Conservation (phyloP, 1,284 basidiomycete species). For the Papiliotrema fonsecae region DNA sequence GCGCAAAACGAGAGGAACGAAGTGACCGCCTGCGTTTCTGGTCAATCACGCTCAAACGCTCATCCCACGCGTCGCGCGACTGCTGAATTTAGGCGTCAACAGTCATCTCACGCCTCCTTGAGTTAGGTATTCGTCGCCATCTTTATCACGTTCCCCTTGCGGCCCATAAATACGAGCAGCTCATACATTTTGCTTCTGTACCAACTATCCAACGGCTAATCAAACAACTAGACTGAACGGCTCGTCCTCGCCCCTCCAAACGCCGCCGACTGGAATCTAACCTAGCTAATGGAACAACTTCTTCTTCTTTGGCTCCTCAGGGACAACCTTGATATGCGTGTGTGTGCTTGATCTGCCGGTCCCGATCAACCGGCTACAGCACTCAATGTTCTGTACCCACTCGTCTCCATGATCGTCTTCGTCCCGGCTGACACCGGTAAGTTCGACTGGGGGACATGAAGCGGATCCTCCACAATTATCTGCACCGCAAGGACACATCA, state of each 20-base stretch:
- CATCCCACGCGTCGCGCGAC: too few species aligned
- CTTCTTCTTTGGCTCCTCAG: constrained; percentile 48
- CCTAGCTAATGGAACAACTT: constrained; percentile 46
- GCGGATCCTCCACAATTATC: constrained; percentile 50
- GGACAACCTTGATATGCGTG: constrained; percentile 49
- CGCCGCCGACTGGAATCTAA: neutral
- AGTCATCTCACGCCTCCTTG: too few species aligned
- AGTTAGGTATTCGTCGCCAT: too few species aligned
- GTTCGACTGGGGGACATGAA: constrained; percentile 42
- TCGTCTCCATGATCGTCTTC: constrained; percentile 48
- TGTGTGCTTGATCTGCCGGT: constrained; percentile 44
- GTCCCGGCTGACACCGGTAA: constrained; percentile 35
- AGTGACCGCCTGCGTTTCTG: too few species aligned
- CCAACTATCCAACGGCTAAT: too few species aligned
- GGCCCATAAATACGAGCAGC: too few species aligned
- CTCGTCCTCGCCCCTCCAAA: neutral
- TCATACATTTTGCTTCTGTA: too few species aligned
- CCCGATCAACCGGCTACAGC: constrained; percentile 56
- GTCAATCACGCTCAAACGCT: too few species aligned
- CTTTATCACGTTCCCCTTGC: too few species aligned
- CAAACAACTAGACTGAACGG: neutral
- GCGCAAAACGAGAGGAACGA: too few species aligned
- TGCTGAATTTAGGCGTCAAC: too few species aligned
- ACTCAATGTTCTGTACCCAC: constrained; percentile 66
- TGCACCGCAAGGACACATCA: constrained; percentile 70